phyloP scores from a whole-genome alignment of 78 protist species.

The Blattamonas nauphoetae region DNA sequence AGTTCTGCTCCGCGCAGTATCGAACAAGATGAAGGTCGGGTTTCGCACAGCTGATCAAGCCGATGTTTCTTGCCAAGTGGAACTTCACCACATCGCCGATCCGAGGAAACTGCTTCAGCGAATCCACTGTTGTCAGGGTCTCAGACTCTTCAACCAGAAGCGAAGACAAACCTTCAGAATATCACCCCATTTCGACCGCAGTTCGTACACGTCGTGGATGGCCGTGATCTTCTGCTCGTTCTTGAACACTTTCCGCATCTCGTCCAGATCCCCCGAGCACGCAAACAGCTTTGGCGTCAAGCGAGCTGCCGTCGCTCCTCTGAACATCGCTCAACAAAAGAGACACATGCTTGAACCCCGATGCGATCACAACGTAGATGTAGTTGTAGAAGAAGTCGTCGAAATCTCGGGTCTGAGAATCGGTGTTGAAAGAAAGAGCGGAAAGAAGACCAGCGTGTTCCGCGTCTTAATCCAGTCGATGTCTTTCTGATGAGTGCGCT shows the following conservation, averaged over 20 bases:
- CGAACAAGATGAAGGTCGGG: conserved; percentile 23
- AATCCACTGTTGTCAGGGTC: not conserved
- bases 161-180: not conserved
- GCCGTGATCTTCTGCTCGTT: conserved; percentile 15
- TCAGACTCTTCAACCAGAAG: not conserved
- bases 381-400: conserved; percentile 17
- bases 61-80: conserved; percentile 19
- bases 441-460: too few relatives aligned
- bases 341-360: not conserved
- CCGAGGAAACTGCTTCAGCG: conserved; percentile 1
- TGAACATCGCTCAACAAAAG: not conserved
- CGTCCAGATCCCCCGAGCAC: not conserved
- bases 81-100: conserved; percentile 12
- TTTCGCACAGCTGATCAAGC: conserved; percentile 8
- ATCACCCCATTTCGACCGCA: not conserved
- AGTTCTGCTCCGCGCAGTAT: not conserved
- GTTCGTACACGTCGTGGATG: not conserved
- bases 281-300: not conserved
- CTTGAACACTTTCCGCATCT: conserved; percentile 13
- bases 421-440: too few relatives aligned
- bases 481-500: too few relatives aligned
- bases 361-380: conserved; percentile 21
- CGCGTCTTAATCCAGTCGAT: too few relatives aligned
- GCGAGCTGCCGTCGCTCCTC: not conserved
- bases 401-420: not conserved